phyloP scores from a whole-genome alignment of 805 yeast species.

The Candida sithepensis region DNA sequence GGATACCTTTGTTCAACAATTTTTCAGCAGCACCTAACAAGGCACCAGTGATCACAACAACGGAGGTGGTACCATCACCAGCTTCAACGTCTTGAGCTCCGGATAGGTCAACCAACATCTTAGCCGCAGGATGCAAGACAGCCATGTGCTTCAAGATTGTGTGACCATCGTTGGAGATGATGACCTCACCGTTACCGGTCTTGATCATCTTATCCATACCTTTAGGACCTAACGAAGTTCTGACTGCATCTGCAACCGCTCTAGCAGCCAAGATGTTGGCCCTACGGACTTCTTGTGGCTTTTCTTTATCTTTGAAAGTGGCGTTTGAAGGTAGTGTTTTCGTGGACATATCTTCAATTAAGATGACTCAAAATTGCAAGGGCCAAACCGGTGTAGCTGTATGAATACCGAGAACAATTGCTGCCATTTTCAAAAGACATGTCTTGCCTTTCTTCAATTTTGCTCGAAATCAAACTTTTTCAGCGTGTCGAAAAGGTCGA shows the following conservation, averaged over 20 bases:
- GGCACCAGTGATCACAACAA: slow-evolving; percentile 93
- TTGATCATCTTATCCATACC: slow-evolving; percentile 99
- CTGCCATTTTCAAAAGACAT: not conserved
- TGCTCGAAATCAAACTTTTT: slow-evolving; percentile 1
- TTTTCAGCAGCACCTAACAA: slow-evolving; percentile 92
- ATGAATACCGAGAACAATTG: not conserved
- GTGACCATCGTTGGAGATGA: slow-evolving; percentile 97
- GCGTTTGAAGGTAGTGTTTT: slow-evolving; percentile 61
- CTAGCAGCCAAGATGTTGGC: slow-evolving; percentile 88
- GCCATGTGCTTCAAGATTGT: slow-evolving; percentile 97
- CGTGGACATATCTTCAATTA: slow-evolving; percentile 9
- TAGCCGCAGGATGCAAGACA: slow-evolving; percentile 96
- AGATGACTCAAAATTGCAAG: not conserved
- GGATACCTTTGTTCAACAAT: slow-evolving; percentile 84
- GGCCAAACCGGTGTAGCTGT: not conserved
- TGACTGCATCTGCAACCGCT: slow-evolving; percentile 92
- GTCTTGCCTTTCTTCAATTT: not conserved
- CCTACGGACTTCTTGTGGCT: slow-evolving; percentile 91
- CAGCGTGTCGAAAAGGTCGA: slow-evolving; percentile 1
- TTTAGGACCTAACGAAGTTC: slow-evolving; percentile 95
- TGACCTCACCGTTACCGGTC: slow-evolving; percentile 86
- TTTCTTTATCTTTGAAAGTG: slow-evolving; percentile 87
- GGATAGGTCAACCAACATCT: slow-evolving; percentile 92
- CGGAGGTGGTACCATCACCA: slow-evolving; percentile 99
- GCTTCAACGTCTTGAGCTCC: slow-evolving; percentile 99